Conservation (phyloP, 768 basidiomycete genomes). For the Lanmaoa pseudosensibilis region DNA sequence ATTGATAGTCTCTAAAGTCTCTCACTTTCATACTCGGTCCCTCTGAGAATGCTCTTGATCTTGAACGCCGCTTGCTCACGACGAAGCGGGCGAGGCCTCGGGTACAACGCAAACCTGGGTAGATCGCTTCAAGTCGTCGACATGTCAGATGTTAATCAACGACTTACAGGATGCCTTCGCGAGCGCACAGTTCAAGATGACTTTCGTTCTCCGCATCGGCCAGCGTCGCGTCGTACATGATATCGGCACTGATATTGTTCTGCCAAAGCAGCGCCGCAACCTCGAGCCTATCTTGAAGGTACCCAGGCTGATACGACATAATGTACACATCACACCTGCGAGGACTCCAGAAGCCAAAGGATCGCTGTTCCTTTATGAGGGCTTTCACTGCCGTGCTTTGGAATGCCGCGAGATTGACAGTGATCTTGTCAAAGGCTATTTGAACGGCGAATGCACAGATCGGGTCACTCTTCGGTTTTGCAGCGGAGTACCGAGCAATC, state of each 20-base stretch:
- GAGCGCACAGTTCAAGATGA: slow-evolving; percentile 62
- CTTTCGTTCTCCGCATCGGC: slow-evolving; percentile 63
- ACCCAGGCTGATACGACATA: slow-evolving; percentile 73
- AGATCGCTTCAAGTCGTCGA: slow-evolving; percentile 40
- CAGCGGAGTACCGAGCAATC: slow-evolving; percentile 57
- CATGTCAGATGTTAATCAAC: neutral
- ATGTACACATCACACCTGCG: slow-evolving; percentile 86
- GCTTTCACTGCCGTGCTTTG: slow-evolving; percentile 66
- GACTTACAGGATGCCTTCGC: slow-evolving; percentile 81
- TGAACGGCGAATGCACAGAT: slow-evolving; percentile 74
- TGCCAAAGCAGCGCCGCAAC: slow-evolving; percentile 77
- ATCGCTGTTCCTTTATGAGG: slow-evolving; percentile 73
- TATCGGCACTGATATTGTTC: slow-evolving; percentile 78
- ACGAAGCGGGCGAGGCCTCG: slow-evolving; percentile 52
- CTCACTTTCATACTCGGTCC: slow-evolving; percentile 73
- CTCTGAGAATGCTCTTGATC: slow-evolving; percentile 79
- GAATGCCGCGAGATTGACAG: slow-evolving; percentile 62
- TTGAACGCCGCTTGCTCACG: slow-evolving; percentile 72
- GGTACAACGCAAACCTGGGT: slow-evolving; percentile 53
- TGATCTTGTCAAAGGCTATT: slow-evolving; percentile 78
- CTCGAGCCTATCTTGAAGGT: slow-evolving; percentile 75
- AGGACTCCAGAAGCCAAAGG: slow-evolving; percentile 90
- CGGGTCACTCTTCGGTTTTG: slow-evolving; percentile 51
- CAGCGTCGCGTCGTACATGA: slow-evolving; percentile 82
- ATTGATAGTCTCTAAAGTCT: neutral